These are phyloP conservation scores for Trametes coccinea DNA, from an alignment of 768 basidiomycete species.

Conservation along the genomic window DNA sequence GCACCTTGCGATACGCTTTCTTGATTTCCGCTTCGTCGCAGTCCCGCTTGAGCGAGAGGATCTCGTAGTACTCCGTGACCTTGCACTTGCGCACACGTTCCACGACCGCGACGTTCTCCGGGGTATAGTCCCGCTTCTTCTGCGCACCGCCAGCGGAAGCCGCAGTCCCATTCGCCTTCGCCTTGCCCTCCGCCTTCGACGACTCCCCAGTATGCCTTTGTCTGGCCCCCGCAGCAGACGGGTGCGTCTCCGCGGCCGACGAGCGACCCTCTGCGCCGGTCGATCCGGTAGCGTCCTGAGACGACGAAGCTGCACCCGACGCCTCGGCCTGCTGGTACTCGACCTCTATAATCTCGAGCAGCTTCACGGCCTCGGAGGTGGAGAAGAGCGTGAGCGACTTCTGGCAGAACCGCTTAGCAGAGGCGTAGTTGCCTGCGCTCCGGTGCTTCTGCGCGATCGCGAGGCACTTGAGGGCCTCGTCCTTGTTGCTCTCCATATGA, in stretches of 20 bases:
- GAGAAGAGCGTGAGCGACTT: constrained; percentile 84
- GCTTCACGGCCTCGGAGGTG: constrained; percentile 69
- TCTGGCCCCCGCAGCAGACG: constrained; percentile 71
- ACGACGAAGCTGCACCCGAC: constrained; percentile 37
- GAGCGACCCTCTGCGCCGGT: constrained; percentile 37
- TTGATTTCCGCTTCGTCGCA: constrained; percentile 87
- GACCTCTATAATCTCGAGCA: constrained; percentile 67
- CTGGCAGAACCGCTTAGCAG: constrained; percentile 85
- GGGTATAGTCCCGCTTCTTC: constrained; percentile 80
- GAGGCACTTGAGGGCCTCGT: constrained; percentile 85
- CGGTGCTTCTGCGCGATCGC: constrained; percentile 75
- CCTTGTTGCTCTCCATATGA: constrained; percentile 83
- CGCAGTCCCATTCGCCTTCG: constrained; percentile 54
- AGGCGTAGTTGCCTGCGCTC: constrained; percentile 66
- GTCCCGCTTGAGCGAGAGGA: constrained; percentile 73
- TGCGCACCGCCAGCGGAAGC: constrained; percentile 39
- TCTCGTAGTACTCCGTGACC: constrained; percentile 91
- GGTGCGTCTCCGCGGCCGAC: constrained; percentile 64
- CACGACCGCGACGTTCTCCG: constrained; percentile 81
- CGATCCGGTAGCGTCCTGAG: constrained; percentile 29
- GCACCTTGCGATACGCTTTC: constrained; percentile 95
- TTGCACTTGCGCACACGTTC: constrained; percentile 85
- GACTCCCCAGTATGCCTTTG: constrained; percentile 48
- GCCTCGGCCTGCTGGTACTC: constrained; percentile 42
- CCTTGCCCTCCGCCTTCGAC: constrained; percentile 43